Evolutionary conservation across 495 filamentous ascomycete genomes (phyloP), one percentile per base, ranked within the genome.

Genomic region (Trichoderma asperelloides): DNA sequence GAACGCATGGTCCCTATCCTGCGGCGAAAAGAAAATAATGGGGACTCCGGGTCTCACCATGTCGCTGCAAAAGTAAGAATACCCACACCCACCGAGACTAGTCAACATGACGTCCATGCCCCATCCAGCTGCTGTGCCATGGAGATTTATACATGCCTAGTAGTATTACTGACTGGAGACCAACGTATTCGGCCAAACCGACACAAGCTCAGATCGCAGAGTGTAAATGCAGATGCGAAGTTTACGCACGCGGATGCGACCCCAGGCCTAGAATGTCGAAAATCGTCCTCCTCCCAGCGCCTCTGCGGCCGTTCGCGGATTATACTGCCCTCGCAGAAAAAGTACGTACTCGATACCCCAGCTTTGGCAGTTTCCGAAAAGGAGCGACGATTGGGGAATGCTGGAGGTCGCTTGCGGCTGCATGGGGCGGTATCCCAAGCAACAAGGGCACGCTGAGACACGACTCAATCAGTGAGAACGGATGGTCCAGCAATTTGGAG

Each of bases 21-120:
- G 49, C 49, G 49, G 49, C 49, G 55, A 9, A 25, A 21, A 60
- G 16, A 23, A 11, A 51, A 51, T 21, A 51, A 51, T 51, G 47
- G 47, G 21, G 55, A 60, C 2, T 60, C 25, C 9, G 25, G 25
- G 55, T 60, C 55, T 60, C 27, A 60, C 55, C 55, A 28, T 15
- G 55, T 30, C 9, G 55, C 11, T 30, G 25, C 55, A 3, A 30
- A 18, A 33, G 16, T 30, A 60, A 30, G 55, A 60, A 60, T 60
- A 60, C n/a, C 55, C 55, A 60, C 55, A 60, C 55, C 8, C 55
- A 30, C 23, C 55, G 27, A 11, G 55, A 27, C 55, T 60, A 60
- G 55, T 30, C 8, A 30, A 60, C 13, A 60, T 60, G 55, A 60
- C 55, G 55, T 60, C 55, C 55, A 60, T 18, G 55, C 55, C 55